A percentile compares a stretch with the other conserved stretches of the same genome.
phyloP scores from a whole-genome alignment of 768 basidiomycete species.

The Xerocomellus intermedius region DNA sequence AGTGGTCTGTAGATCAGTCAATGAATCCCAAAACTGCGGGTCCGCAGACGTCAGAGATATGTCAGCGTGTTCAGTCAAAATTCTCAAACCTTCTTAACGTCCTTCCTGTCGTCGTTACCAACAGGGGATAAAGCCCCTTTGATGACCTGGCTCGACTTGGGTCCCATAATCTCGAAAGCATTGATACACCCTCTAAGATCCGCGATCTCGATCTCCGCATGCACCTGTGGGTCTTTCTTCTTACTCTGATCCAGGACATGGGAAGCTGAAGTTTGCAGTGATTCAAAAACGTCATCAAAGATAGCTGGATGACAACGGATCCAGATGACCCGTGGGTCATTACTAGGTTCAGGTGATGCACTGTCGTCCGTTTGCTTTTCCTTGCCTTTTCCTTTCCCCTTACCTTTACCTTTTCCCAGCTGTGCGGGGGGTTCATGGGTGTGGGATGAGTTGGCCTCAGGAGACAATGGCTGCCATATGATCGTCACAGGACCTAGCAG shows the following conservation, averaged over 20 bases:
- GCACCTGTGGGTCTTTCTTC: constrained; percentile 18
- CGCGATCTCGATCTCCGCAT: constrained; percentile 55
- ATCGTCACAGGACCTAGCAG: constrained; percentile 70
- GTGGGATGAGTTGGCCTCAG: not conserved
- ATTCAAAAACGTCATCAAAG: constrained; percentile 52
- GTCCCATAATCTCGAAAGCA: constrained; percentile 88
- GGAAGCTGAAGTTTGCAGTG: constrained; percentile 53
- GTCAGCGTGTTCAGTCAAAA: not conserved
- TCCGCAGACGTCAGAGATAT: constrained; percentile 1
- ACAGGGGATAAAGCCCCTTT: constrained; percentile 59
- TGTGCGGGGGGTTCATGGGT: not conserved
- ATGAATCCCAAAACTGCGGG: constrained; percentile 49
- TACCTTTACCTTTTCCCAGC: constrained; percentile 3
- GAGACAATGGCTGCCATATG: constrained; percentile 60
- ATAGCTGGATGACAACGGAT: constrained; percentile 76
- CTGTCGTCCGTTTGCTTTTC: constrained; percentile 30
- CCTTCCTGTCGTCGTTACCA: constrained; percentile 46
- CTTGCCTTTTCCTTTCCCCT: constrained; percentile 30
- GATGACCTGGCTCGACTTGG: constrained; percentile 72
- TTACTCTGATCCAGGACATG: constrained; percentile 41
- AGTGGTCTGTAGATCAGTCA: constrained; percentile 61
- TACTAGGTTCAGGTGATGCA: constrained; percentile 1
- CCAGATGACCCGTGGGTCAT: constrained; percentile 58
- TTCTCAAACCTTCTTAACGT: constrained; percentile 55
- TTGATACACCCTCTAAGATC: constrained; percentile 73